Evolutionary conservation across 2,329 filamentous ascomycete species (phyloP).

Genomic region (Bisporella sp.): DNA sequence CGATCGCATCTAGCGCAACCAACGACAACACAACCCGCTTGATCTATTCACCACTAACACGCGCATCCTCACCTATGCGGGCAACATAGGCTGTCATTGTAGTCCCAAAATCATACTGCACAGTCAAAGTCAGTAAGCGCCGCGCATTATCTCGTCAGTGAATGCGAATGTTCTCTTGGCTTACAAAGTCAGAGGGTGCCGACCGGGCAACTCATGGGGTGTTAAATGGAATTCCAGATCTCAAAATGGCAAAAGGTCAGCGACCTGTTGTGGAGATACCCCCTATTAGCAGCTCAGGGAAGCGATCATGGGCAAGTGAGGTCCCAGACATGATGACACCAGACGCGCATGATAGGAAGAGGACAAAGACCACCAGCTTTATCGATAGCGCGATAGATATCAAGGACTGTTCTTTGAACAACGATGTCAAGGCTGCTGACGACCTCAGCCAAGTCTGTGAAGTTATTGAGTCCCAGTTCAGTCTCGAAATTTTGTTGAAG

Average conservation of each 20-base stretch:
- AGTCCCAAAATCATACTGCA: no score
- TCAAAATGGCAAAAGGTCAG: constrained; percentile 29
- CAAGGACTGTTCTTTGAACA: constrained; percentile 13
- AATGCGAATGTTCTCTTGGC: constrained; percentile 54
- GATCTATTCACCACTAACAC: constrained; percentile 1
- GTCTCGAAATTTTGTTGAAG: constrained; percentile 86
- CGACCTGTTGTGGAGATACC: constrained; percentile 17
- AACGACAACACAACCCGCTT: constrained; percentile 5
- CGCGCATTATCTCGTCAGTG: constrained; percentile 11
- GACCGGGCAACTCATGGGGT: constrained; percentile 33
- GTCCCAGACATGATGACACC: constrained; percentile 4
- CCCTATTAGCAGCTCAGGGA: constrained; percentile 14
- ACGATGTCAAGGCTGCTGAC: constrained; percentile 12
- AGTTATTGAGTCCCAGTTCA: constrained; percentile 74
- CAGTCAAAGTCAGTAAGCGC: not conserved
- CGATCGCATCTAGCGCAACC: constrained; percentile 2
- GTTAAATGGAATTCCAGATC: constrained; percentile 34
- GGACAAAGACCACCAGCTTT: not conserved
- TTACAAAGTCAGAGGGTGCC: constrained; percentile 50
- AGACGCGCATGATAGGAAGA: constrained; percentile 1
- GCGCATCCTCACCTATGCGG: no score
- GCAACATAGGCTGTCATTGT: no score
- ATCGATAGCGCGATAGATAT: constrained; percentile 2
- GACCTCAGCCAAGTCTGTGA: constrained; percentile 26
- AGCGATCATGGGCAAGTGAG: constrained; percentile 19